Evolutionary conservation across 441 rosid genomes (phyloP).

Genomic region (Rhodomyrtus psidioides): DNA sequence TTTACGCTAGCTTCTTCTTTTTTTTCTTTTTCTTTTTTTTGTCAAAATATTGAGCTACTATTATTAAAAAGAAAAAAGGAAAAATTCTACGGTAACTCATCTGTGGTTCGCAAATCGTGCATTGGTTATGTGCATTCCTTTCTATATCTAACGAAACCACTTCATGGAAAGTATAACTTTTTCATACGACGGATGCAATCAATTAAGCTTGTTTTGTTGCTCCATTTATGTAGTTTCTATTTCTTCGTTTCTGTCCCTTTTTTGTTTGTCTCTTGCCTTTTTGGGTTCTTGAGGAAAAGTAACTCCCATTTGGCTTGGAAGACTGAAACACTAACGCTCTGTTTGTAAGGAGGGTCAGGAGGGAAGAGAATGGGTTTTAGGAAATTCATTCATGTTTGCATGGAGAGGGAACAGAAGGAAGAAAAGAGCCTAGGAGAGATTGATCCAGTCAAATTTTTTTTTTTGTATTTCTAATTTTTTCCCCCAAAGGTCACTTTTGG

Average conservation of each 20-base stretch:
- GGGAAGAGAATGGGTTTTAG: neutral
- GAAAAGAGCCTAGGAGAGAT: neutral
- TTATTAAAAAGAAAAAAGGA: neutral
- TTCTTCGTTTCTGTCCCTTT: neutral
- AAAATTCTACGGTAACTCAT: neutral
- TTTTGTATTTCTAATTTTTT: neutral
- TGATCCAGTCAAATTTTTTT: neutral
- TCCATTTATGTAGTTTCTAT: neutral
- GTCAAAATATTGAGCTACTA: neutral
- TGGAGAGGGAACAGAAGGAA: neutral
- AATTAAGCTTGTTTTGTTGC: neutral
- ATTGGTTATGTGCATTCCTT: neutral
- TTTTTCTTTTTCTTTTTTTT: neutral
- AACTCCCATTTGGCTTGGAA: neutral
- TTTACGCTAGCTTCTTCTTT: neutral
- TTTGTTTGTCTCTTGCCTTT: neutral
- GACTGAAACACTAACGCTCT: neutral
- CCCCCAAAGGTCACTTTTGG: neutral
- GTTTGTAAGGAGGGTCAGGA: neutral
- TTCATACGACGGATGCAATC: neutral
- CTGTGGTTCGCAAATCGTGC: neutral
- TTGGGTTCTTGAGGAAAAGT: neutral
- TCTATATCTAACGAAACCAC: neutral
- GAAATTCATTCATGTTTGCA: neutral
- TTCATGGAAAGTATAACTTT: neutral